A percentile compares a stretch with the other conserved stretches of the same genome.
Evolutionary conservation across 805 yeast genomes (phyloP).

Genomic region (Sungouiozyma ichnusensis): DNA sequence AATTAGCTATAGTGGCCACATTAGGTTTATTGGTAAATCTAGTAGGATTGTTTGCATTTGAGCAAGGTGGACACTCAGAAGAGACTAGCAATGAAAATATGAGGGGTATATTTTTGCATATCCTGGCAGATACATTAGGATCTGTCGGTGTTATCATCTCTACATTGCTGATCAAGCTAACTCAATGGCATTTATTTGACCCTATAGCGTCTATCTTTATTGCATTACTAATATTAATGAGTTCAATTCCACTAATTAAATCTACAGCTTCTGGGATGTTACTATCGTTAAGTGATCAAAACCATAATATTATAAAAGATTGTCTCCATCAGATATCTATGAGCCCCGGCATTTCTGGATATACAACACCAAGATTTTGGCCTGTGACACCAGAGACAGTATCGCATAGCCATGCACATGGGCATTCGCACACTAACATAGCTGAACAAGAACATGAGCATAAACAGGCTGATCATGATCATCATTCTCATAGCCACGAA

Average conservation of each 20-base stretch:
- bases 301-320: constrained; percentile 53
- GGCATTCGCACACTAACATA: constrained; percentile 11
- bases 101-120: constrained; percentile 90
- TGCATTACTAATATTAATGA: constrained; percentile 65
- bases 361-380: constrained; percentile 90
- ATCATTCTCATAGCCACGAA: constrained; percentile 26
- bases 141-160: constrained; percentile 95
- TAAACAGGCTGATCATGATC: constrained; percentile 7
- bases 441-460: constrained; percentile 6
- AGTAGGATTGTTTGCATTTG: constrained; percentile 90
- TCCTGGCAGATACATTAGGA: constrained; percentile 91
- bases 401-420: constrained; percentile 22
- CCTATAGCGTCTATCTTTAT: constrained; percentile 87
- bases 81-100: constrained; percentile 50
- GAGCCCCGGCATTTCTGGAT: constrained; percentile 73
- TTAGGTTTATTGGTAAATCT: constrained; percentile 81
- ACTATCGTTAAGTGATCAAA: constrained; percentile 46
- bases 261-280: constrained; percentile 69
- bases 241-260: constrained; percentile 75
- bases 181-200: constrained; percentile 68
- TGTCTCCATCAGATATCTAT: constrained; percentile 57
- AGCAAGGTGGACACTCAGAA: constrained; percentile 58
- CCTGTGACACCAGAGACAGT: constrained; percentile 34
- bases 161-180: constrained; percentile 61
- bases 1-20: constrained; percentile 71